Conservation (phyloP, 2,329 filamentous ascomycete species). For the Nemania diffusa region DNA sequence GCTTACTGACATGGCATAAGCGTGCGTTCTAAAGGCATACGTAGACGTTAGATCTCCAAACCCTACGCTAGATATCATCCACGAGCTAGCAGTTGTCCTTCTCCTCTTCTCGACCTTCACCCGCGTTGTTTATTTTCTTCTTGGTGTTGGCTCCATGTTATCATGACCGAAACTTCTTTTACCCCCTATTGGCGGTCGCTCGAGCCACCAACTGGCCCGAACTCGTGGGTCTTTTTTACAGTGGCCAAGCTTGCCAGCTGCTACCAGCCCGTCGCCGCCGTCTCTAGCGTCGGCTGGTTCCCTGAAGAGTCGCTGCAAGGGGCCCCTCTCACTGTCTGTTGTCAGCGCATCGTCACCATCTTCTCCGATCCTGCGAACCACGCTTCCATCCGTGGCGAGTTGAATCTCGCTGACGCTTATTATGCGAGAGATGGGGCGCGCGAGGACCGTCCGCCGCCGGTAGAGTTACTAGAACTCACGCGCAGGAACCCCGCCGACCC, state of each 20-base stretch:
- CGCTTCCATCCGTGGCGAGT: conserved; percentile 33
- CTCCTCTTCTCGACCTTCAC: not conserved
- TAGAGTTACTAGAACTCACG: conserved; percentile 14
- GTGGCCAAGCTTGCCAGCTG: conserved; percentile 30
- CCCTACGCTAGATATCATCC: not conserved
- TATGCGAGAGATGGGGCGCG: conserved; percentile 16
- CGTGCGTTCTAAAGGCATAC: not conserved
- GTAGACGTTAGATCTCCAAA: not conserved
- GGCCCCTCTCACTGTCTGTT: conserved; percentile 33
- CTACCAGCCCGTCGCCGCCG: conserved; percentile 33
- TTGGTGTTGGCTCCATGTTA: not conserved
- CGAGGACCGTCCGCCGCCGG: not conserved
- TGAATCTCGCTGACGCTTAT: conserved; percentile 34
- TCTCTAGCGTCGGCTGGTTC: conserved; percentile 32
- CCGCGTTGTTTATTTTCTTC: not conserved
- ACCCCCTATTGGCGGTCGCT: conserved; percentile 33
- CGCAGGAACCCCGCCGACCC: not conserved
- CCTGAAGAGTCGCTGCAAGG: conserved; percentile 31
- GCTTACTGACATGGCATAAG: no score
- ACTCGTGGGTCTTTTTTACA: conserved; percentile 37
- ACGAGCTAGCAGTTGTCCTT: not conserved
- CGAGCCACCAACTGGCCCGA: conserved; percentile 25
- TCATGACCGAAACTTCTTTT: conserved; percentile 12
- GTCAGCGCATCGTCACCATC: conserved; percentile 38
- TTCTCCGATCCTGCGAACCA: conserved; percentile 38